Percentiles rank a stretch among this genome's conserved stretches.
Conservation (phyloP, 192 early-diverging fungal species). For the Podila minutissima region DNA sequence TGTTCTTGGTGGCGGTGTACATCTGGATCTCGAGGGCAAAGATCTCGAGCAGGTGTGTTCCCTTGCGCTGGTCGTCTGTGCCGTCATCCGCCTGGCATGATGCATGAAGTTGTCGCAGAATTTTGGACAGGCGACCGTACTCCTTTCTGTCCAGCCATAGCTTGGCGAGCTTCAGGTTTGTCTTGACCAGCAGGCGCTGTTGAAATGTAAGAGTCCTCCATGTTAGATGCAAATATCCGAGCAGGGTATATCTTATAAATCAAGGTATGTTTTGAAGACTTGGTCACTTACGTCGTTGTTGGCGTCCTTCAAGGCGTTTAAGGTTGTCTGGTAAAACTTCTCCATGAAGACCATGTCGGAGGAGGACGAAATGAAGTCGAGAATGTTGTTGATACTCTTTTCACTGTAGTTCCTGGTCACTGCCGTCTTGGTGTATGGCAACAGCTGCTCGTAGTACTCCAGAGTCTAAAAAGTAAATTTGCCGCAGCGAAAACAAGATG, state of each 20-base stretch:
- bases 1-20: constrained; percentile 89
- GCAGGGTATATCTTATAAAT: no score
- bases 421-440: constrained; percentile 79
- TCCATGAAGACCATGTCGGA: constrained; percentile 87
- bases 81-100: constrained; percentile 85
- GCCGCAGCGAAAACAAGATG: no score
- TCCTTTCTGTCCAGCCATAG: constrained; percentile 86
- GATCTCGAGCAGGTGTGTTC: constrained; percentile 93
- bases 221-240: no score
- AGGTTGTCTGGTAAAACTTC: constrained; percentile 81
- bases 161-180: constrained; percentile 88
- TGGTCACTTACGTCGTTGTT: constrained; percentile 78
- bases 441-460: constrained; percentile 74
- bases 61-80: constrained; percentile 88
- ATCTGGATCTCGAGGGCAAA: constrained; percentile 97
- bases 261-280: no score
- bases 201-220: not conserved
- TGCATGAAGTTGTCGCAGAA: constrained; percentile 75
- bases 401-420: constrained; percentile 89
- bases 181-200: constrained; percentile 85
- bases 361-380: constrained; percentile 81
- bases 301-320: constrained; percentile 75
- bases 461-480: constrained; percentile 61
- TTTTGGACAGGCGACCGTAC: constrained; percentile 78
- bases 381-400: constrained; percentile 91